phyloP scores from a whole-genome alignment of 805 yeast species.

The Ogataea methanolica region DNA sequence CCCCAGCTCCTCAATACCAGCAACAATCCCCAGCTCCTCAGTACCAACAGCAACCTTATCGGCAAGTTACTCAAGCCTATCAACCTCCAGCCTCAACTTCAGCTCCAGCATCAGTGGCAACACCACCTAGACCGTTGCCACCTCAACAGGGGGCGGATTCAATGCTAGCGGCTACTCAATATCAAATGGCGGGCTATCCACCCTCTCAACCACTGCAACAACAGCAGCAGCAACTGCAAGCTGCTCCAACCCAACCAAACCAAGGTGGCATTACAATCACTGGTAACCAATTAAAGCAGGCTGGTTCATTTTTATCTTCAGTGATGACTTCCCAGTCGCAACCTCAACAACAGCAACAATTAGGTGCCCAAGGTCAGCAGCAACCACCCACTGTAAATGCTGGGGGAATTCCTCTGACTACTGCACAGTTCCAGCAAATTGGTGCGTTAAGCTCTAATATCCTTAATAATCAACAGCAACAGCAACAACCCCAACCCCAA shows the following conservation, averaged over 20 bases:
- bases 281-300: constrained; percentile 11
- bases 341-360: constrained; percentile 7
- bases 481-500: too few relatives aligned
- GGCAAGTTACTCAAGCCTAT: not conserved
- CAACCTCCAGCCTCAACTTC: not conserved
- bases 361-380: not conserved
- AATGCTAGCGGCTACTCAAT: not conserved
- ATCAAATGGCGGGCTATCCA: constrained; percentile 3
- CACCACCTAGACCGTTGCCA: constrained; percentile 1
- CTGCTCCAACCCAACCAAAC: constrained; percentile 11
- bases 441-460: constrained; percentile 9
- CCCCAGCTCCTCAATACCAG: constrained; percentile 2
- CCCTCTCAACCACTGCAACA: constrained; percentile 6
- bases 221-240: constrained; percentile 4
- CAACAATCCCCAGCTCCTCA: constrained; percentile 1
- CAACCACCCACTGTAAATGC: not conserved
- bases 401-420: constrained; percentile 6
- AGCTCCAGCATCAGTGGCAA: constrained; percentile 4
- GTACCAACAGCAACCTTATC: constrained; percentile 2
- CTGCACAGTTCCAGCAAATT: constrained; percentile 10
- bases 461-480: constrained; percentile 1
- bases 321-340: constrained; percentile 4
- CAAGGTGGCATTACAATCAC: constrained; percentile 9
- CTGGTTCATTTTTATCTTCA: constrained; percentile 10
- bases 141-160: constrained; percentile 1